Percentiles rank a stretch among this genome's conserved stretches.
phyloP scores from a whole-genome alignment of 176 grass and related monocot species.

The Rhynchospora pubera region DNA sequence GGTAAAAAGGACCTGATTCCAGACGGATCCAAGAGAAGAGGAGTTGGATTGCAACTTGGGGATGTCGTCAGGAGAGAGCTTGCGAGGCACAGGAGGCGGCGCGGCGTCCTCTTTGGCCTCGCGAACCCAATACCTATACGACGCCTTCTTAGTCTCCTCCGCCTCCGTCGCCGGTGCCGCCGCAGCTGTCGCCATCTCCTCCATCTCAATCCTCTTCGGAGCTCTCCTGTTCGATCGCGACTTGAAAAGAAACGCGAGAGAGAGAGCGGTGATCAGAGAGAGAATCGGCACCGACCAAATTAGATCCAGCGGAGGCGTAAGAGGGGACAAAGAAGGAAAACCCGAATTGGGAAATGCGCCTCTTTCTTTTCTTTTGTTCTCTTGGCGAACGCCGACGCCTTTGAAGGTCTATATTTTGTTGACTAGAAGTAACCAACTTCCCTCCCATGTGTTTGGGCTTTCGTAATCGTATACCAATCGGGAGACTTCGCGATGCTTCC shows the following conservation, averaged over 20 bases:
- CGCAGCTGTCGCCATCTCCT: constrained; percentile 29
- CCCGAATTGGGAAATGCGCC: neutral
- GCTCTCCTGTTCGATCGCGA: neutral
- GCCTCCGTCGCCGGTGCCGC: neutral
- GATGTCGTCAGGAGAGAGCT: constrained; percentile 44
- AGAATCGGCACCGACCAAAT: constrained; percentile 2
- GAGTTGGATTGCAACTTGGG: constrained; percentile 31
- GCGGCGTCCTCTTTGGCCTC: constrained; percentile 56
- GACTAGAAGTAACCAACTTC: neutral
- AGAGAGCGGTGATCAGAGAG: neutral
- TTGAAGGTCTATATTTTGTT: neutral
- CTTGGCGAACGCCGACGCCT: neutral
- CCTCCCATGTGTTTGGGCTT: neutral
- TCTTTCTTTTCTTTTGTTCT: neutral
- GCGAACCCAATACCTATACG: constrained; percentile 92
- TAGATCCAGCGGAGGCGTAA: constrained; percentile 16
- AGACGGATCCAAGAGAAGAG: constrained; percentile 68
- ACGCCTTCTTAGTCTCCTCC: constrained; percentile 39
- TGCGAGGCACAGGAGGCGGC: constrained; percentile 51
- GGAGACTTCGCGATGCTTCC: neutral
- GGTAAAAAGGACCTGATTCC: constrained; percentile 61
- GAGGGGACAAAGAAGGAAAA: neutral
- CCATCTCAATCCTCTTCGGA: constrained; percentile 27
- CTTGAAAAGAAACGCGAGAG: neutral
- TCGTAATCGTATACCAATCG: neutral